These are phyloP conservation scores for Vitis riparia DNA, from an alignment of 164 flowering plant species.

Conservation along the genomic window DNA sequence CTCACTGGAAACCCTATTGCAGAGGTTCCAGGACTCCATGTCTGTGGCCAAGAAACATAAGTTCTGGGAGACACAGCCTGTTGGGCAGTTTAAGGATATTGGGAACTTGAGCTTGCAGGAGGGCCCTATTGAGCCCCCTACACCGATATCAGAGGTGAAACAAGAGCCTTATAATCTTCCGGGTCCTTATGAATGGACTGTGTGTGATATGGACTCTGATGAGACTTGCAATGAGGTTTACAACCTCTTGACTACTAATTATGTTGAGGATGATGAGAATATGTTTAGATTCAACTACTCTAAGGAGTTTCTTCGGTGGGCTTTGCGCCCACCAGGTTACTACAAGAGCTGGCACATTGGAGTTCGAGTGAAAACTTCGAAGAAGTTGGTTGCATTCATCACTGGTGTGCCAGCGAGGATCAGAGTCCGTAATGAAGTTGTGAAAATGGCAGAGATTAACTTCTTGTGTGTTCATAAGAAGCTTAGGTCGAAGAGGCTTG, in stretches of 20 bases:
- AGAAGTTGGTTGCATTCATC: conserved; percentile 30
- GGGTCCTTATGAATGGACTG: conserved; percentile 21
- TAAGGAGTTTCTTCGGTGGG: conserved; percentile 28
- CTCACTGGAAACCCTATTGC: conserved; percentile 7
- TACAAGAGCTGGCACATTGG: conserved; percentile 29
- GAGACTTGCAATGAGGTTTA: conserved; percentile 30
- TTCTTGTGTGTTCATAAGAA: conserved; percentile 34
- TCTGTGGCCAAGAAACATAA: conserved; percentile 15
- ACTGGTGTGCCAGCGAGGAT: conserved; percentile 29
- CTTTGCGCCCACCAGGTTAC: conserved; percentile 29
- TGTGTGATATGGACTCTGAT: conserved; percentile 24
- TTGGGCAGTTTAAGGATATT: conserved; percentile 31
- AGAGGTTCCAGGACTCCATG: conserved; percentile 21
- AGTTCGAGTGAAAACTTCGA: conserved; percentile 21
- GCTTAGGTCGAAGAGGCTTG: conserved; percentile 30
- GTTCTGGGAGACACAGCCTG: conserved; percentile 36
- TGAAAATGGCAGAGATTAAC: conserved; percentile 29
- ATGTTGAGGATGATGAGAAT: conserved; percentile 36
- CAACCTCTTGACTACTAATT: conserved; percentile 22
- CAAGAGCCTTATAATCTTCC: conserved; percentile 33
- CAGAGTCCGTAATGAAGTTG: conserved; percentile 21
- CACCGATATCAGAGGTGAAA: conserved; percentile 26
- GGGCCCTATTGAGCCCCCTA: conserved; percentile 26
- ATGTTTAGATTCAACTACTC: conserved; percentile 33
- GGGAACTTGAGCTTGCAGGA: conserved; percentile 24